Base-by-base conservation (phyloP, 345 rosid genomes). In the Lagerstroemia speciosa region DNA sequence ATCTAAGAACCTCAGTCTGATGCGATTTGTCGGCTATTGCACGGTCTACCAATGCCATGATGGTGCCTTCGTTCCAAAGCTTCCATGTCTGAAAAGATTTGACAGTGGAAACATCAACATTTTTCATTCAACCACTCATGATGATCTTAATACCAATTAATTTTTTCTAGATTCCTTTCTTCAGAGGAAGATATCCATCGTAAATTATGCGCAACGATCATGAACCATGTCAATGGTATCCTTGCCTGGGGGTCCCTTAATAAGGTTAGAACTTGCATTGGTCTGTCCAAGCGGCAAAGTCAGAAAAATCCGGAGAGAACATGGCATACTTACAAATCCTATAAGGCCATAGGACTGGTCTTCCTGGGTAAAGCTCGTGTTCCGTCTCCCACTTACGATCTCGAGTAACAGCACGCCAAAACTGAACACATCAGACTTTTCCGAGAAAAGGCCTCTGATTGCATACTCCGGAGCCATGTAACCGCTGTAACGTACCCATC, bases 381-480 rank as follows among this genome's bases (percentile, higher is more conserved):
- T 83, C 69, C 64, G 71, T 68, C 62, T 79, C n/a, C 87, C 83
- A 62, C 77, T 79, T 20, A 76, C 60, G 32, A 85, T 79, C 72
- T 81, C 85, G 19, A 85, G 65, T 33, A 81, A 16, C 62, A 85
- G 38, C n/a, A 85, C 82, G 0, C 84, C 83, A 10, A 81, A 76
- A 65, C 81, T 83, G 53, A 72, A 83, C 55, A 79, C 81, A 34
- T 85, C 76, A 3, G 31, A 85, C 68, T 80, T 85, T 65, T 81
- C 76, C 1, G 80, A 87, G 52, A 78, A 83, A 1, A 48, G 9
- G 8, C 85, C 89, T 71, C 61, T 62, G 69, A 84, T 78, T 46
- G 81, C 81, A 73, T 82, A 81, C 71, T 87, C 81, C 0, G 79
- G 83, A 31, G 85, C 65, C 88, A 84, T 86, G 30, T 81, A 86